These are phyloP conservation scores for Kalmusia sp. DNA, from an alignment of 2,329 filamentous ascomycete species.

Conservation along the genomic window DNA sequence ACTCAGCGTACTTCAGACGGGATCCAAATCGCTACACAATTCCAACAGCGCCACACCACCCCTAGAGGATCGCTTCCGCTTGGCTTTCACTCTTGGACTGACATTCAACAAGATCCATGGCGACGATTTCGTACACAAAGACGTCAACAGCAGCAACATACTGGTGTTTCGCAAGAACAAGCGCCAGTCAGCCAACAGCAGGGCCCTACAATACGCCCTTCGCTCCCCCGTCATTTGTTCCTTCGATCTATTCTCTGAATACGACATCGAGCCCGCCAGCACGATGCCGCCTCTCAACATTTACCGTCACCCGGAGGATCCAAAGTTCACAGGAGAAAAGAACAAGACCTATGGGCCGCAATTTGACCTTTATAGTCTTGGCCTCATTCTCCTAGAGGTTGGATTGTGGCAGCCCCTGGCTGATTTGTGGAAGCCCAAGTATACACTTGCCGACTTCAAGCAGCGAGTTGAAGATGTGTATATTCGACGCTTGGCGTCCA, in stretches of 20 bases:
- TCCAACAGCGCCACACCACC: constrained; percentile 54
- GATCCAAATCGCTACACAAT: constrained; percentile 52
- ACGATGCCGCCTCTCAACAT: constrained; percentile 60
- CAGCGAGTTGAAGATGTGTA: constrained; percentile 69
- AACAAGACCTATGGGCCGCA: constrained; percentile 36
- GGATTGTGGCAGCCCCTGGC: constrained; percentile 76
- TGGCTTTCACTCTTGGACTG: constrained; percentile 75
- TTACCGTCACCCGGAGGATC: constrained; percentile 70
- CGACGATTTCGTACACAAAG: constrained; percentile 73
- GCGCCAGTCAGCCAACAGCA: constrained; percentile 54
- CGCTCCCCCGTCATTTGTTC: constrained; percentile 74
- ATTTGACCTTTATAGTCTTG: constrained; percentile 76
- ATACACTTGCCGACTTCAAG: constrained; percentile 67
- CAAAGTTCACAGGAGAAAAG: constrained; percentile 42
- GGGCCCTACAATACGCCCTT: constrained; percentile 59
- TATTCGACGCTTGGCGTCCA: constrained; percentile 68
- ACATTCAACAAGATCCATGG: constrained; percentile 77
- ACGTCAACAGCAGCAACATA: constrained; percentile 71
- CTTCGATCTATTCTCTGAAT: constrained; percentile 74
- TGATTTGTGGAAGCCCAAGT: constrained; percentile 65
- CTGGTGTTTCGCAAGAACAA: constrained; percentile 65
- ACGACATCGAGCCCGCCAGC: constrained; percentile 53
- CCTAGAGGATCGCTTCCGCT: constrained; percentile 76
- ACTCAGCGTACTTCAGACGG: constrained; percentile 55
- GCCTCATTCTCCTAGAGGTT: constrained; percentile 75